Evolutionary conservation across 495 filamentous ascomycete species (phyloP), one percentile per base, ranked within the genome.

Genomic region (Podospora fimiseda): DNA sequence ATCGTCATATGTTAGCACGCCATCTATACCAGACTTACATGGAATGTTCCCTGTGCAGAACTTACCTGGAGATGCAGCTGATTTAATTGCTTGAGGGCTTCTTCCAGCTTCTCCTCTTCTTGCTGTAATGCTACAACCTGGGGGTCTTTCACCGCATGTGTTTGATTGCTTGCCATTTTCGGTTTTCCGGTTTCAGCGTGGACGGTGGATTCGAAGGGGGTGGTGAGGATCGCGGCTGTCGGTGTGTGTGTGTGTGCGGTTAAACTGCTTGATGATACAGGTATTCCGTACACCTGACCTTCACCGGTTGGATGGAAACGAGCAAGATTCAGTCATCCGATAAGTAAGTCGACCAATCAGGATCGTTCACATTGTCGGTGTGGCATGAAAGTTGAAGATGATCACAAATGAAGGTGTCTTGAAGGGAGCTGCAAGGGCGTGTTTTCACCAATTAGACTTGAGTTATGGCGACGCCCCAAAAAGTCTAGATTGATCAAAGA

Each of bases 41-140:
- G 24, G 21, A 44, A 22, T 30, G 36, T 13, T 16, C n/a, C n/a
- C 22, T 2, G 22, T 38, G 40, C 23, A 22, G 9, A 55, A 61
- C 62, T 59, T 67, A 63, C 72, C 71, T 75, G 67, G 43, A 70
- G 54, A 50, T 76, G 73, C 20, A 74, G 57, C 48, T 70, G 51
- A 36, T 71, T 69, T 43, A 76, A 49, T 37, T 63, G 62, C 50
- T 67, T 56, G 45, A 73, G 60, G 44, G 53, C 61, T 41, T 64
- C 60, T 15, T 70, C 60, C 37, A 74, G 58, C 36, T 60, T 58
- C 43, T 70, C 51, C 53, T 74, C 69, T 11, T 73, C 63, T 58
- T 56, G 42, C 24, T 58, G 42, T 22, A 41, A n/a, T n/a, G n/a
- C n/a, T n/a, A n/a, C n/a, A n/a, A n/a, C n/a, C n/a, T n/a, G 41